A percentile compares a stretch with the other conserved stretches of the same genome.
Conservation (phyloP, 305 asterid genomes). For the Salvia sclarea region DNA sequence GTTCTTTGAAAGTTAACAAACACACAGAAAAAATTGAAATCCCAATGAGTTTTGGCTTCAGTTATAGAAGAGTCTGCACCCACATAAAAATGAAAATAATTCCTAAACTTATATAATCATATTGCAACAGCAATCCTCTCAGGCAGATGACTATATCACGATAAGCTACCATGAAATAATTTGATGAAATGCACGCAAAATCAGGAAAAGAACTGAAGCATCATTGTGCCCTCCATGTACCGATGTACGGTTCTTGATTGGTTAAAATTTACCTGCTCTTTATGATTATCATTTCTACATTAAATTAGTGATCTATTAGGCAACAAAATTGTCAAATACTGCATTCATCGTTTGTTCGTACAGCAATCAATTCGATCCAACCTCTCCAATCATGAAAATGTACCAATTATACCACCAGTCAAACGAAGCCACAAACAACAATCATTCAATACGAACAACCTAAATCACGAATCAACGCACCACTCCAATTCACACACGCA, state of each 20-base stretch:
- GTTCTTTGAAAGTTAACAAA: background rate
- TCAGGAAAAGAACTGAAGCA: background rate
- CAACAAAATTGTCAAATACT: background rate
- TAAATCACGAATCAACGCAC: slow-evolving; percentile 21
- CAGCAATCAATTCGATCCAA: slow-evolving; percentile 24
- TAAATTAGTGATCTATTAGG: background rate
- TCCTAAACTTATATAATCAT: background rate
- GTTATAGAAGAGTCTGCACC: background rate
- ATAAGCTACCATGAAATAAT: slow-evolving; percentile 3
- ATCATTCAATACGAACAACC: background rate
- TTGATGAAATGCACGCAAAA: slow-evolving; percentile 24
- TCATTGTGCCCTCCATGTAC: slow-evolving; percentile 22
- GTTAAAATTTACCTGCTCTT: background rate
- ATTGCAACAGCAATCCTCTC: background rate
- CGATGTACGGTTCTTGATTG: background rate
- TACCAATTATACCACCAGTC: slow-evolving; percentile 20
- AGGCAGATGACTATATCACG: background rate
- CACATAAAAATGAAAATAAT: background rate
- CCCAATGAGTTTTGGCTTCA: background rate
- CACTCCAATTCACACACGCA: slow-evolving; percentile 1
- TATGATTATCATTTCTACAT: background rate
- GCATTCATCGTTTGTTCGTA: slow-evolving; percentile 4
- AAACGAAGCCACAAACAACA: slow-evolving; percentile 28
- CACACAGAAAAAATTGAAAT: background rate
- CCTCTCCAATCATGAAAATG: slow-evolving; percentile 11